phyloP scores from a whole-genome alignment of 768 basidiomycete species.

The Mycena crocata region DNA sequence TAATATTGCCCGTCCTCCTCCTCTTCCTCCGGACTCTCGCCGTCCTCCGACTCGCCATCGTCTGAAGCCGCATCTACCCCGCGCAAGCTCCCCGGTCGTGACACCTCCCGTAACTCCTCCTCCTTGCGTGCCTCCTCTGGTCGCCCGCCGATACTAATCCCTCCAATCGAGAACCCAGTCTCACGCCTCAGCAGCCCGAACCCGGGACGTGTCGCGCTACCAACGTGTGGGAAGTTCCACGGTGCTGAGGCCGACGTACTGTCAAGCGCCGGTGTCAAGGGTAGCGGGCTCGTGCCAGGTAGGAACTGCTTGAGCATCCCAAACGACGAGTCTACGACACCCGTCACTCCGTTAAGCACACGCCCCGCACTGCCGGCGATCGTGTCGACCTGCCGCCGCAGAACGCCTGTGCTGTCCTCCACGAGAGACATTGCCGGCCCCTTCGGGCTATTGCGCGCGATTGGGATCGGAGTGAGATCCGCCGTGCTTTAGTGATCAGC shows the following conservation, averaged over 20 bases:
- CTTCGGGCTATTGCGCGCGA: conserved; percentile 65
- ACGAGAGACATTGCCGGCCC: conserved; percentile 53
- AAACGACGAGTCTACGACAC: conserved; percentile 92
- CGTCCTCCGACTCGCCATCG: conserved; percentile 50
- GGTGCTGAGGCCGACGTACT: conserved; percentile 45
- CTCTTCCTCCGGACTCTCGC: conserved; percentile 50
- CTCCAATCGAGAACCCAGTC: conserved; percentile 81
- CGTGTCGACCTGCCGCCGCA: conserved; percentile 85
- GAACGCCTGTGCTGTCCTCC: conserved; percentile 61
- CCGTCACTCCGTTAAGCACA: conserved; percentile 83
- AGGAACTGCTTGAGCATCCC: conserved; percentile 86
- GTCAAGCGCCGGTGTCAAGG: conserved; percentile 32
- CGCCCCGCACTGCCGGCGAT: conserved; percentile 87
- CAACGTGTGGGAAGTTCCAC: conserved; percentile 46
- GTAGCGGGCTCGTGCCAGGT: conserved; percentile 53
- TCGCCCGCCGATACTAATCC: conserved; percentile 44
- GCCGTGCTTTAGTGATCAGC: conserved; percentile 64
- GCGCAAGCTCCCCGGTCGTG: conserved; percentile 53
- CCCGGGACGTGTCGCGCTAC: conserved; percentile 52
- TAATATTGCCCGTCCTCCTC: conserved; percentile 53
- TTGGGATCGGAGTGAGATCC: conserved; percentile 84
- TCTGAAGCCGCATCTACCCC: conserved; percentile 55
- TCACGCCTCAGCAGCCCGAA: conserved; percentile 81
- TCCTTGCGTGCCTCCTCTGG: conserved; percentile 46
- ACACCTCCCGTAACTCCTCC: conserved; percentile 61